Base-by-base conservation (phyloP, 148 eudicot genomes). In the Vaccinium myrtillus region DNA sequence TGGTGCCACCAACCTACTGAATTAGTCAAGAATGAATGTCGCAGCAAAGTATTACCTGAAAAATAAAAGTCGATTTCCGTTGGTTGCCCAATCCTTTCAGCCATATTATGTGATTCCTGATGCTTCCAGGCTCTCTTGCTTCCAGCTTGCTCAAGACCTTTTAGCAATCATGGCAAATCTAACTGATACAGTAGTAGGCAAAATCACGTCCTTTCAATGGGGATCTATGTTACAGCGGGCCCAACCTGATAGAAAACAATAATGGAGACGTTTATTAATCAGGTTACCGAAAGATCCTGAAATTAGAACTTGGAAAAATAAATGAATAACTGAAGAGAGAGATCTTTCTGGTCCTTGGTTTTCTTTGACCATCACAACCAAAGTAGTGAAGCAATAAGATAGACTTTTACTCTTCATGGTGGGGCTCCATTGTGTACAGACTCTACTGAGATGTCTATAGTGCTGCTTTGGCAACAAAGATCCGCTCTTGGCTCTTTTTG, bases 61-160 rank as follows among this genome's bases (percentile, higher is more conserved):
- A 67, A 67, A 75, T 67, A 50, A 73, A 74, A 54, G n/a, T 23
- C 8, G 1, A 53, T 27, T 56, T 69, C 15, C 46, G 85, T 75
- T 83, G 11, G 54, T 74, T 74, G 53, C 67, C 19, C 48, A 81
- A 81, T 70, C 84, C 50, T 74, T 82, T 82, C 59, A 55, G 49
- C 27, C 84, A 27, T 73, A 48, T 36, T 27, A 39, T 75, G 79
- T 55, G 36, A 50, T 56, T 75, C 79, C 79, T 54, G 18, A 53
- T 51, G 30, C 51, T 51, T 13, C 50, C 84, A 82, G 78, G 49
- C 78, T 32, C 54, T 49, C 65, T 71, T 70, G 84, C 84, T 82
- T 82, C 65, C 49, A 32, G 77, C 75, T 82, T 82, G 78, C 77
- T 82, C 78, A 82, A 82, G 27, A 70, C 65, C 84, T 82, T 82